phyloP scores from a whole-genome alignment of 192 early-diverging fungal species.

The Geranomyces michiganensis region DNA sequence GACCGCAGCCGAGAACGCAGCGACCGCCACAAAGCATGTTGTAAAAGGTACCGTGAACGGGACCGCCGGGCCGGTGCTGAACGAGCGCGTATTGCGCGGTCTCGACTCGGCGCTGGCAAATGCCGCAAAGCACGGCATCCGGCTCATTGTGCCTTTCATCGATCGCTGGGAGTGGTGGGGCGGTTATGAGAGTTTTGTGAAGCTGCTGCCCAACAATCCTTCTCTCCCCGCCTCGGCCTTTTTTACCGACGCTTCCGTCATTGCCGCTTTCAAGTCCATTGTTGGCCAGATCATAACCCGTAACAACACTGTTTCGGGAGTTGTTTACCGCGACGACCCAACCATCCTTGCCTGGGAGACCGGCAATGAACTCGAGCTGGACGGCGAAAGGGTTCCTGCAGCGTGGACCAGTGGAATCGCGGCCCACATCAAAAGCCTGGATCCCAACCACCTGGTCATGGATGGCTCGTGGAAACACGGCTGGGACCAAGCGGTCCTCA shows the following conservation, averaged over 20 bases:
- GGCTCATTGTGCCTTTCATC: slow-evolving; percentile 49
- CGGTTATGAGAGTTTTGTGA: slow-evolving; percentile 29
- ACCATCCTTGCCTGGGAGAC: slow-evolving; percentile 49
- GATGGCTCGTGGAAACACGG: slow-evolving; percentile 46
- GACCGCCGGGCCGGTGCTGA: slow-evolving; percentile 2
- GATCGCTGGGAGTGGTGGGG: slow-evolving; percentile 53
- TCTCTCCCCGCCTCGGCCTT: slow-evolving; percentile 23
- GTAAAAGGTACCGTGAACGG: neutral
- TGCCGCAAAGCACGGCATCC: slow-evolving; percentile 34
- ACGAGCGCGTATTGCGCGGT: slow-evolving; percentile 36
- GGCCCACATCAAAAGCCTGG: slow-evolving; percentile 26
- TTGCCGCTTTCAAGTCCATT: slow-evolving; percentile 31
- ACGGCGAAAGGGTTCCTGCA: slow-evolving; percentile 28
- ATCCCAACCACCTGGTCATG: slow-evolving; percentile 39
- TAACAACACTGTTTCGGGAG: slow-evolving; percentile 38
- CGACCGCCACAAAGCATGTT: slow-evolving; percentile 14
- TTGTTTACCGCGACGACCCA: slow-evolving; percentile 44
- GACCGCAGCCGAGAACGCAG: neutral
- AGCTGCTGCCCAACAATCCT: slow-evolving; percentile 15
- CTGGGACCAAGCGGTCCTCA: slow-evolving; percentile 30
- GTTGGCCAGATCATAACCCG: slow-evolving; percentile 34
- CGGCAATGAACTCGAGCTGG: slow-evolving; percentile 43
- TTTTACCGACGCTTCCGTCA: slow-evolving; percentile 33
- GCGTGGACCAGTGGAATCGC: slow-evolving; percentile 44
- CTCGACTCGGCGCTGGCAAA: slow-evolving; percentile 43